phyloP scores from a whole-genome alignment of 768 basidiomycete genomes.

The Pisolithus albus region DNA sequence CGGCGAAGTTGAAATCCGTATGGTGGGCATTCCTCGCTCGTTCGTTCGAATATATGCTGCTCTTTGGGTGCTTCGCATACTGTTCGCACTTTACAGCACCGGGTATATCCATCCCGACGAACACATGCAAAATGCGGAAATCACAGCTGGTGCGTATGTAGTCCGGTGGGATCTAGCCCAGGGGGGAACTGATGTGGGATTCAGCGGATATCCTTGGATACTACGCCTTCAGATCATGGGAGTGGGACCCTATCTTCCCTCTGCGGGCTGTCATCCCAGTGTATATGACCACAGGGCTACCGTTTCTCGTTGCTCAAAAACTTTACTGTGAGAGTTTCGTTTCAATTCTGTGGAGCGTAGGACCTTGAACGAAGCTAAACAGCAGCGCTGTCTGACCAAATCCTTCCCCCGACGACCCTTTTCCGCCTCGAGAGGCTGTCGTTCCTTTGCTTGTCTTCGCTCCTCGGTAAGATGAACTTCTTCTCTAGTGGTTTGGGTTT shows the following conservation, averaged over 20 bases:
- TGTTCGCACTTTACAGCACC: conserved; percentile 28
- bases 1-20: not conserved
- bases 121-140: conserved; percentile 36
- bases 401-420: conserved; percentile 11
- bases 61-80: conserved; percentile 23
- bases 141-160: conserved; percentile 26
- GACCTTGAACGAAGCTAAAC: conserved; percentile 9
- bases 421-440: conserved; percentile 26
- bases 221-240: conserved; percentile 29
- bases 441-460: conserved; percentile 26
- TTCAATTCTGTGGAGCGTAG: conserved; percentile 16
- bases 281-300: conserved; percentile 29
- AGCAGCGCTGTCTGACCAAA: conserved; percentile 3
- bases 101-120: conserved; percentile 39
- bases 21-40: conserved; percentile 8
- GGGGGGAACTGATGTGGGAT: conserved; percentile 13
- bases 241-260: conserved; percentile 31
- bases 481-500: not conserved
- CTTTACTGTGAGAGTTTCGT: conserved; percentile 3
- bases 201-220: conserved; percentile 17
- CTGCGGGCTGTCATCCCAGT: conserved; percentile 30
- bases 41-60: conserved; percentile 16
- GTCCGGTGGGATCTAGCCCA: conserved; percentile 3
- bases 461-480: conserved; percentile 24
- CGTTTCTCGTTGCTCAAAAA: conserved; percentile 16